Conservation (phyloP, 257 asterid genomes). For the Solanum peruvianum region DNA sequence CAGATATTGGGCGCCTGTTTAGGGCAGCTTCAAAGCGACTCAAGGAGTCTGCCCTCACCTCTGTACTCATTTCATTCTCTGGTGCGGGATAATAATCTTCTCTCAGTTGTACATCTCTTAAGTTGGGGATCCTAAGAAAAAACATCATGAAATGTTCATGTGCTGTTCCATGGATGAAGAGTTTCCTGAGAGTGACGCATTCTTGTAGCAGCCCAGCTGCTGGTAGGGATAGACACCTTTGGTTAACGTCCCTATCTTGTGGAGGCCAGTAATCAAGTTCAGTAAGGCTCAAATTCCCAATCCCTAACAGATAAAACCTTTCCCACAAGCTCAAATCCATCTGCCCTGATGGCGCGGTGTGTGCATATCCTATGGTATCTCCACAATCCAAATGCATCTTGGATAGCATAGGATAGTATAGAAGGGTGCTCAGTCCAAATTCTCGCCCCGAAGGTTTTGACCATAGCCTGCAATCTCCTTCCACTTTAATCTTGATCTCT, state of each 20-base stretch:
- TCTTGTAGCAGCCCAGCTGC: slow-evolving; percentile 70
- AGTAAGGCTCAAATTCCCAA: slow-evolving; percentile 34
- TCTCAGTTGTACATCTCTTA: slow-evolving; percentile 82
- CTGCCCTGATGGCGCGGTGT: slow-evolving; percentile 84
- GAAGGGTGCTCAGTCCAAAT: slow-evolving; percentile 55
- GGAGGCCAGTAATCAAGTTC: slow-evolving; percentile 95
- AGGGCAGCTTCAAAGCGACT: slow-evolving; percentile 71
- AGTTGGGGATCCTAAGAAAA: slow-evolving; percentile 26
- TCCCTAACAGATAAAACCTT: slow-evolving; percentile 48
- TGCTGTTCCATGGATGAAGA: slow-evolving; percentile 84
- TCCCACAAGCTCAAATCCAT: slow-evolving; percentile 96
- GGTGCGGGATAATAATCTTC: slow-evolving; percentile 95
- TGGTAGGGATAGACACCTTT: slow-evolving; percentile 69
- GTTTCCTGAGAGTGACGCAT: slow-evolving; percentile 51
- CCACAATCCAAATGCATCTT: slow-evolving; percentile 85
- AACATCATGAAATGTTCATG: slow-evolving; percentile 81
- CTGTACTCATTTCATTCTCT: slow-evolving; percentile 93
- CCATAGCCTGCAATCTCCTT: slow-evolving; percentile 79
- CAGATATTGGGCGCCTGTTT: slow-evolving; percentile 52
- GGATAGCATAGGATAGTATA: slow-evolving; percentile 36
- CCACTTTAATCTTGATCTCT: slow-evolving; percentile 72
- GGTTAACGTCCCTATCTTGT: slow-evolving; percentile 83
- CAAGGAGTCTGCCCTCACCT: slow-evolving; percentile 83
- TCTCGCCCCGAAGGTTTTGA: slow-evolving; percentile 33
- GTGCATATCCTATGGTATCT: slow-evolving; percentile 69